Percentiles rank a stretch among this genome's conserved stretches.
Conservation (phyloP, 2,329 filamentous ascomycete species). For the Teratosphaeriaceae sp. region DNA sequence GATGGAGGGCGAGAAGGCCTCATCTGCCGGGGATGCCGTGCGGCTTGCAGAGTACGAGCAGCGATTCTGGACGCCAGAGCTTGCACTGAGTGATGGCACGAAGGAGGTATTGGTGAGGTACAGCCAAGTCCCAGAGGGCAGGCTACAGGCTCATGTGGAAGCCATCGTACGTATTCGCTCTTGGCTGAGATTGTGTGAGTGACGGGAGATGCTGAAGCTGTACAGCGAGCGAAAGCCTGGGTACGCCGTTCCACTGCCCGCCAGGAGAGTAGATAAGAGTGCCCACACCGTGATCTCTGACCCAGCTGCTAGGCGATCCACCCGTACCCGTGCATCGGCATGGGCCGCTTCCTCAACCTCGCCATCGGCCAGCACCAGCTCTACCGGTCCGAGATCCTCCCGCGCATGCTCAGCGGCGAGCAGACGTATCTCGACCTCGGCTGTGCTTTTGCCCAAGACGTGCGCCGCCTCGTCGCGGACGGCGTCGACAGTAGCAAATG, state of each 20-base stretch:
- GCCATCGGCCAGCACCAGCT: conserved; percentile 15
- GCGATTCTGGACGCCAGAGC: conserved; percentile 14
- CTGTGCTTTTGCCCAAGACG: conserved; percentile 35
- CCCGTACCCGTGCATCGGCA: conserved; percentile 14
- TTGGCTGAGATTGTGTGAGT: too few relatives aligned
- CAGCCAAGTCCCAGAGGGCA: conserved; percentile 29
- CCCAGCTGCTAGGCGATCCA: conserved; percentile 5
- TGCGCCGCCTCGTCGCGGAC: conserved; percentile 33
- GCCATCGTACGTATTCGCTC: conserved; percentile 9
- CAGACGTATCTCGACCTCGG: conserved; percentile 35
- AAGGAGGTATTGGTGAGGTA: conserved; percentile 34
- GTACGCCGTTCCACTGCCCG: not conserved
- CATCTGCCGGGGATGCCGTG: too few relatives aligned
- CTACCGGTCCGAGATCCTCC: conserved; percentile 21
- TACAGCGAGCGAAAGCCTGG: conserved; percentile 12
- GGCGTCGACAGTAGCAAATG: conserved; percentile 28
- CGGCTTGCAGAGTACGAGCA: not conserved
- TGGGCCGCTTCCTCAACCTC: conserved; percentile 11
- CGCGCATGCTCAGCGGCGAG: conserved; percentile 19
- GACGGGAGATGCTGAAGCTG: conserved; percentile 9
- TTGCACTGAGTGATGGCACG: conserved; percentile 21
- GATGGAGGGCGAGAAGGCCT: too few relatives aligned
- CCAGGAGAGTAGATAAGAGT: not conserved
- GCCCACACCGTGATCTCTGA: not conserved
- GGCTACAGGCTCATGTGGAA: conserved; percentile 32